Evolutionary conservation across 2,329 filamentous ascomycete species (phyloP), one percentile per base, ranked within the genome.

Genomic region (Pyrenophora graminea): DNA sequence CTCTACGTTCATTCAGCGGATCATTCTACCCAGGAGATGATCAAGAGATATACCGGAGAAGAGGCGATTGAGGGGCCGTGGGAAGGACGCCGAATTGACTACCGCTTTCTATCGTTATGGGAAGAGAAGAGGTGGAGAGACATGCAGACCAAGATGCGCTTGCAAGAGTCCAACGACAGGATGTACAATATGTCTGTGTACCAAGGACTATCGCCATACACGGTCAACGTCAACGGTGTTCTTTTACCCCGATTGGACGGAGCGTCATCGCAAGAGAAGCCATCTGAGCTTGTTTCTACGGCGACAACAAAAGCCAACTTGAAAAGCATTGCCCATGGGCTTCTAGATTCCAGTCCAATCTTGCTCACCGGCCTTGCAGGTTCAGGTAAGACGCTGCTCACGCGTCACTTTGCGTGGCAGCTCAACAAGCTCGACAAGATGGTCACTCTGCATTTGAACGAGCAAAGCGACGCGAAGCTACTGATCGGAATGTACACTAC

Each of bases 401-500:
- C 95, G 12, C 88, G 90, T 58, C 88, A 97, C 69, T 82, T 93
- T 53, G 92, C 93, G 19, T 84, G 84, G 63, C 84, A 88, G 61
- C 83, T 97, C 48, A 89, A 89, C 55, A 90, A 90, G 74, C 84
- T 89, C 18, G 83, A 86, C 5, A 85, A 84, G 52, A 91, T 99
- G 85, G 88, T 99, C 45, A 97, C 93, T 3, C 80, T 99, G 25
- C 93, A 99, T 73, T 79, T 99, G 30, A 99, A 99, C 69, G 94
- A 97, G 74, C 95, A 99, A 73, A 97, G 92, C 2, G 94, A 99
- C 74, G 92, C 93, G 0, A 99, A 99, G 74, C 89, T 96, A 77
- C 84, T 99, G 34, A 85, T 99, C 56, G 94, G 94, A 3, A 85
- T 97, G 70, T 97, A 99, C 74, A 90, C 93, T 1, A 94, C 91